Percentiles rank a stretch among this genome's conserved stretches.
phyloP scores from a whole-genome alignment of 2,329 filamentous ascomycete genomes.

The Coniochaeta sp. region DNA sequence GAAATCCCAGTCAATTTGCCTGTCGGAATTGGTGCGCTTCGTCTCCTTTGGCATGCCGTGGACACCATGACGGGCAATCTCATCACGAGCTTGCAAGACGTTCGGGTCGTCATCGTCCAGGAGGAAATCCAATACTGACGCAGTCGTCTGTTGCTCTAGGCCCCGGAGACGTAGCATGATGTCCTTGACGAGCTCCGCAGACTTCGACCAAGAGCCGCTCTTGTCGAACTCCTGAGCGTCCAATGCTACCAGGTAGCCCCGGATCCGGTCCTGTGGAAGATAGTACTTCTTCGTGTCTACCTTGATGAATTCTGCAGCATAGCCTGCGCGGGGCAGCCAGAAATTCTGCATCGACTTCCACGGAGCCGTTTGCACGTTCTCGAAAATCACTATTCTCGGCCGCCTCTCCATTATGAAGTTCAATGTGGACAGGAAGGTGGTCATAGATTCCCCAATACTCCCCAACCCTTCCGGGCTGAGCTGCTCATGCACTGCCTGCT shows the following conservation, averaged over 20 bases:
- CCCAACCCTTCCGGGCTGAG: not conserved
- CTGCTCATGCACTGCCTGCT: not conserved
- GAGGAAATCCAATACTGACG: constrained; percentile 55
- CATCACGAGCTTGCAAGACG: constrained; percentile 42
- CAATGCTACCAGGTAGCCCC: constrained; percentile 55
- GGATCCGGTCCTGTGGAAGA: constrained; percentile 60
- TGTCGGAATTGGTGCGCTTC: constrained; percentile 13
- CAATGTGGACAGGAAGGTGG: constrained; percentile 17
- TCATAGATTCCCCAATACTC: constrained; percentile 12
- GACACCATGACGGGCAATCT: constrained; percentile 26
- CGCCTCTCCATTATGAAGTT: constrained; percentile 27
- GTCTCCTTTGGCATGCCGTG: constrained; percentile 11
- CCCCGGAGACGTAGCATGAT: constrained; percentile 25
- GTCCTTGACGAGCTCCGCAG: constrained; percentile 33
- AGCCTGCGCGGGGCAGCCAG: constrained; percentile 41
- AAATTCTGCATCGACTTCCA: constrained; percentile 45
- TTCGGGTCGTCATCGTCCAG: constrained; percentile 45
- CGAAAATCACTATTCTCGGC: constrained; percentile 60
- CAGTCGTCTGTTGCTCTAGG: constrained; percentile 51
- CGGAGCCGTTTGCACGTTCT: constrained; percentile 59
- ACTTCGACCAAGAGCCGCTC: constrained; percentile 1
- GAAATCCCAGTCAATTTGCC: constrained; percentile 38
- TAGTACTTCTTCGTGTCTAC: constrained; percentile 68
- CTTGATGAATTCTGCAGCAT: constrained; percentile 38
- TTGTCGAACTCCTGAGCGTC: constrained; percentile 27